phyloP scores from a whole-genome alignment of 2,329 filamentous ascomycete genomes.

The Aspergillus japonicus region DNA sequence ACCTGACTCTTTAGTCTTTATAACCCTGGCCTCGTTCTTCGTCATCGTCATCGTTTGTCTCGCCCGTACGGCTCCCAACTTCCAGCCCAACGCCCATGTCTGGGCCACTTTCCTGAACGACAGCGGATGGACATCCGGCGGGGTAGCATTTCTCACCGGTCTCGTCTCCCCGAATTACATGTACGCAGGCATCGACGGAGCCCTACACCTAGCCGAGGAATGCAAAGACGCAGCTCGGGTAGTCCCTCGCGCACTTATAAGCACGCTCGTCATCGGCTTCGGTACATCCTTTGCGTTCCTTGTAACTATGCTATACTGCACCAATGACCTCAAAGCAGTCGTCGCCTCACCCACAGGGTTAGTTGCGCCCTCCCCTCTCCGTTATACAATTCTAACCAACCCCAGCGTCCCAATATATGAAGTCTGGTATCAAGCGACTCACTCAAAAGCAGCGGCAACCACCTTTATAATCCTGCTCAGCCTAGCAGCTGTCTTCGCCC shows the following conservation, averaged over 20 bases:
- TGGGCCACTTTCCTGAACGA: not conserved
- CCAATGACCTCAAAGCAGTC: conserved; percentile 26
- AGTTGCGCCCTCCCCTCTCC: not conserved
- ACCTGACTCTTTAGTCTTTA: too few relatives aligned
- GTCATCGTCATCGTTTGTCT: too few relatives aligned
- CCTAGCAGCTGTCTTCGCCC: conserved; percentile 10
- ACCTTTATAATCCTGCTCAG: conserved; percentile 8
- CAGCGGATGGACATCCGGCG: conserved; percentile 13
- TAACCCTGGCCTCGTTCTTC: too few relatives aligned
- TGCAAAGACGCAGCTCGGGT: conserved; percentile 31
- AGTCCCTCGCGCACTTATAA: conserved; percentile 34
- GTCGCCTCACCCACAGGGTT: conserved; percentile 20
- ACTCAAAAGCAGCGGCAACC: conserved; percentile 1
- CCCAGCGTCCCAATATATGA: conserved; percentile 10
- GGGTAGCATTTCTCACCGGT: conserved; percentile 42
- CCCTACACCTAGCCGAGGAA: conserved; percentile 39
- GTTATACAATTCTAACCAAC: not conserved
- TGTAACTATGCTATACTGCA: conserved; percentile 34
- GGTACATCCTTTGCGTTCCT: conserved; percentile 29
- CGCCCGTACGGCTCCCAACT: too few relatives aligned
- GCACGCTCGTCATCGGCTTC: conserved; percentile 28
- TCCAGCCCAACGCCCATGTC: not conserved
- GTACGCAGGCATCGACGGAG: conserved; percentile 35
- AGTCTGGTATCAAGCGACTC: conserved; percentile 14
- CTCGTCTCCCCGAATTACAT: conserved; percentile 41